Conservation (phyloP, 2,329 filamentous ascomycete genomes). For the Chaetomiaceae sp. region DNA sequence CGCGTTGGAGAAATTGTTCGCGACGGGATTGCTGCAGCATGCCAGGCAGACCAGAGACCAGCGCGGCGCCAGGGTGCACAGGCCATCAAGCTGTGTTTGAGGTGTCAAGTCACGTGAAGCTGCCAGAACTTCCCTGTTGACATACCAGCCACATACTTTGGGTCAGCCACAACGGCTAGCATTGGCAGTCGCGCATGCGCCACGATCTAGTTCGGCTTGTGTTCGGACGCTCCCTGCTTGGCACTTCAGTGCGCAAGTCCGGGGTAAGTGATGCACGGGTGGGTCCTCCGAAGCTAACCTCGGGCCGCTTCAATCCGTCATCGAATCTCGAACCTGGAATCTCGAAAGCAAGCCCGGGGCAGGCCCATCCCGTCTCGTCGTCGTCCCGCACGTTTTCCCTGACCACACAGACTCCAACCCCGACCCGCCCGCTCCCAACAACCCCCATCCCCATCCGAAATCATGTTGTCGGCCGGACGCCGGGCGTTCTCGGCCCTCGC, state of each 20-base stretch:
- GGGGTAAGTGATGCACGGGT: not conserved
- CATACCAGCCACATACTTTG: too few species aligned
- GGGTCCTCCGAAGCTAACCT: slow-evolving; percentile 22
- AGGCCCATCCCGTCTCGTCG: not conserved
- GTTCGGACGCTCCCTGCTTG: not conserved
- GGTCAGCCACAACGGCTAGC: slow-evolving; percentile 1
- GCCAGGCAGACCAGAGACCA: not conserved
- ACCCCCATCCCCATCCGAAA: slow-evolving; percentile 19
- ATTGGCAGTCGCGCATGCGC: not conserved
- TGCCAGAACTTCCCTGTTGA: too few species aligned
- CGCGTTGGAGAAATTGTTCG: slow-evolving; percentile 34
- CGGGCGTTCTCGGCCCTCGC: slow-evolving; percentile 31
- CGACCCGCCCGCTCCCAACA: not conserved
- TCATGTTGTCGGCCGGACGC: slow-evolving; percentile 27
- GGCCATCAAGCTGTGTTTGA: slow-evolving; percentile 14
- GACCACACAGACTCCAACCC: not conserved
- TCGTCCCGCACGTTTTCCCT: not conserved
- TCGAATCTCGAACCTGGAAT: slow-evolving; percentile 8
- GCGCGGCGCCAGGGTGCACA: not conserved
- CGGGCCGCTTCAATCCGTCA: slow-evolving; percentile 30
- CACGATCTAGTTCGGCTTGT: not conserved
- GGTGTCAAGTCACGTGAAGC: not conserved
- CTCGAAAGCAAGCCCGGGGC: not conserved
- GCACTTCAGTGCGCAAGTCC: not conserved
- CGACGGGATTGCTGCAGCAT: slow-evolving; percentile 25